A percentile compares a stretch with the other conserved stretches of the same genome.
These are phyloP conservation scores for grape (Vitis vinifera) DNA, from an alignment of 164 flowering plant species.

Conservation along the genomic window DNA sequence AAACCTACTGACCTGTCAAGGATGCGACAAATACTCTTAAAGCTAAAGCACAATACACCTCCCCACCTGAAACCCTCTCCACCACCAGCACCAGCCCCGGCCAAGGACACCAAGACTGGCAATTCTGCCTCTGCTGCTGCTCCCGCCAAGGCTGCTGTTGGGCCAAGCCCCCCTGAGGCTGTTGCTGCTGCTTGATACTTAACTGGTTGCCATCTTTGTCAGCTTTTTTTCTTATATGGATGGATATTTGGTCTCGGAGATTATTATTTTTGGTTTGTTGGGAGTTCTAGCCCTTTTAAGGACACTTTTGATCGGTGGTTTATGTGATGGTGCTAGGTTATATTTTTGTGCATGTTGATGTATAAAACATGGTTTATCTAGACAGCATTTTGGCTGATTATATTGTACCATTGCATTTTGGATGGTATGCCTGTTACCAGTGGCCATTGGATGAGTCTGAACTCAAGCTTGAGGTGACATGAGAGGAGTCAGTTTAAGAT, in stretches of 20 bases:
- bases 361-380: conserved; percentile 1
- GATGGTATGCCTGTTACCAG: neutral
- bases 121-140: conserved; percentile 12
- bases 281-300: neutral
- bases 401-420: neutral
- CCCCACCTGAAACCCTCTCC: conserved; percentile 39
- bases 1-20: conserved; percentile 67
- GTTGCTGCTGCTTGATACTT: conserved; percentile 33
- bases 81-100: conserved; percentile 24
- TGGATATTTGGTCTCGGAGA: too few species aligned
- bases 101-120: conserved; percentile 25
- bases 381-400: neutral
- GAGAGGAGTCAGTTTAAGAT: neutral
- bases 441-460: neutral
- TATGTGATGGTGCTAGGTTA: neutral
- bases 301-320: too few species aligned
- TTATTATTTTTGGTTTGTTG: neutral
- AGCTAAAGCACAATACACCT: conserved; percentile 55
- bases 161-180: conserved; percentile 22
- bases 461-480: neutral
- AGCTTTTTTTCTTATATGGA: neutral
- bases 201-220: neutral
- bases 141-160: conserved; percentile 21
- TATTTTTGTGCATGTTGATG: neutral
- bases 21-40: conserved; percentile 57